Percentiles rank a stretch among this genome's conserved stretches.
phyloP scores from a whole-genome alignment of 2,329 filamentous ascomycete species.

The Colletotrichum coccodes region DNA sequence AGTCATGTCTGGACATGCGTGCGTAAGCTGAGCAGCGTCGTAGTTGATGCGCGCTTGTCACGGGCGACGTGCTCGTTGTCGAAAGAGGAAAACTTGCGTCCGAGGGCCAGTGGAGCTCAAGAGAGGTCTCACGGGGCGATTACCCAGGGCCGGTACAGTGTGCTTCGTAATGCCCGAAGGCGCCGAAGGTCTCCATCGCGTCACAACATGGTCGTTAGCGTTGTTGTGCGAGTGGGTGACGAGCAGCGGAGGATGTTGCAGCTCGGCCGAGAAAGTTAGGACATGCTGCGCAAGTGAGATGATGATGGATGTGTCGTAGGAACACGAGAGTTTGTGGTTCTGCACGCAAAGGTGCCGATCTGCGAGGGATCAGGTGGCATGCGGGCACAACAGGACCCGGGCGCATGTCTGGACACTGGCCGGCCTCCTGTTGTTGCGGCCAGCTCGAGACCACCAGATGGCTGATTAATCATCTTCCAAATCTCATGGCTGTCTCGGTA shows the following conservation, averaged over 20 bases:
- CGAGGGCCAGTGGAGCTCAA: background rate
- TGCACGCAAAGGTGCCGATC: background rate
- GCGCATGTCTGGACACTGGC: background rate
- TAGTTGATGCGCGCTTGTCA: background rate
- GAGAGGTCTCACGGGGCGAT: background rate
- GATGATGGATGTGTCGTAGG: background rate
- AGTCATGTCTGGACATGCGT: slow-evolving; percentile 23
- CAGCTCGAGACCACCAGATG: background rate
- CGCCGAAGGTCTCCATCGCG: slow-evolving; percentile 15
- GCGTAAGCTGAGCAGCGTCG: background rate
- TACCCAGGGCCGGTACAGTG: background rate
- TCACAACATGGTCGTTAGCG: background rate
- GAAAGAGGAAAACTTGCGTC: background rate
- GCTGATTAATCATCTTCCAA: background rate
- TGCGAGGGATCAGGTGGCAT: background rate
- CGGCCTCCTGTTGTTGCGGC: background rate
- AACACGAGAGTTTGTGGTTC: background rate
- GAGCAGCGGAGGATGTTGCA: background rate
- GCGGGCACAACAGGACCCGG: background rate
- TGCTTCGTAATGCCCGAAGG: background rate
- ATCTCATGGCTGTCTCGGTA: background rate
- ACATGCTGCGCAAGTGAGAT: background rate
- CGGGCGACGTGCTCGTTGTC: background rate
- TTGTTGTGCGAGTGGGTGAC: background rate
- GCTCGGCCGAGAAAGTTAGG: background rate